A percentile compares a stretch with the other conserved stretches of the same genome.
phyloP scores from a whole-genome alignment of 108 stramenopile species.

The Hondaea fermentalgiana region DNA sequence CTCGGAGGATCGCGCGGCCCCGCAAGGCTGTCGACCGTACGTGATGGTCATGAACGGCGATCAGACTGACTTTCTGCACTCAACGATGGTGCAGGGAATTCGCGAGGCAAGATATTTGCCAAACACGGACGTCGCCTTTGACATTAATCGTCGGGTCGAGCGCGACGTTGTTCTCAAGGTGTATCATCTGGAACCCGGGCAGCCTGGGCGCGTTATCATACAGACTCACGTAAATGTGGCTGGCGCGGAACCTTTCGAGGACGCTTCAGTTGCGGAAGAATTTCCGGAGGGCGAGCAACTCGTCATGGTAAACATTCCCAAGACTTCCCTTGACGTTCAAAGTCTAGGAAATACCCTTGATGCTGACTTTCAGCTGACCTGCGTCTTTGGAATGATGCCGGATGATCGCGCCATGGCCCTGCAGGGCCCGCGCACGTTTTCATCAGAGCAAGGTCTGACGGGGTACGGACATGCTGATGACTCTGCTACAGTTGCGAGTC shows the following conservation, averaged over 20 bases:
- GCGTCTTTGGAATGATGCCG: background rate
- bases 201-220: background rate
- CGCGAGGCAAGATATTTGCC: background rate
- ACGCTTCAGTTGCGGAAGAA: background rate
- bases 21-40: background rate
- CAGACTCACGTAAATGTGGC: background rate
- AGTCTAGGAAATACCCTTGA: background rate
- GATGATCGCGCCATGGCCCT: background rate
- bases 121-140: background rate
- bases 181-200: background rate
- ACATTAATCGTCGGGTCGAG: background rate
- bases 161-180: background rate
- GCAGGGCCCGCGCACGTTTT: background rate
- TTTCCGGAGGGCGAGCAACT: conserved; percentile 4
- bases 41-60: background rate
- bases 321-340: background rate
- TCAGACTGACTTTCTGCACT: background rate
- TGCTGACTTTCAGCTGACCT: background rate
- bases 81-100: background rate
- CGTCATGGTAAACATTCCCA: background rate
- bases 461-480: background rate
- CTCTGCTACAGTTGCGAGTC: background rate
- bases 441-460: background rate
- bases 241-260: background rate
- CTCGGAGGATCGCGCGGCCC: background rate